Evolutionary conservation across 495 filamentous ascomycete species (phyloP), one percentile per base, ranked within the genome.

Genomic region (Trichoderma erinaceum): DNA sequence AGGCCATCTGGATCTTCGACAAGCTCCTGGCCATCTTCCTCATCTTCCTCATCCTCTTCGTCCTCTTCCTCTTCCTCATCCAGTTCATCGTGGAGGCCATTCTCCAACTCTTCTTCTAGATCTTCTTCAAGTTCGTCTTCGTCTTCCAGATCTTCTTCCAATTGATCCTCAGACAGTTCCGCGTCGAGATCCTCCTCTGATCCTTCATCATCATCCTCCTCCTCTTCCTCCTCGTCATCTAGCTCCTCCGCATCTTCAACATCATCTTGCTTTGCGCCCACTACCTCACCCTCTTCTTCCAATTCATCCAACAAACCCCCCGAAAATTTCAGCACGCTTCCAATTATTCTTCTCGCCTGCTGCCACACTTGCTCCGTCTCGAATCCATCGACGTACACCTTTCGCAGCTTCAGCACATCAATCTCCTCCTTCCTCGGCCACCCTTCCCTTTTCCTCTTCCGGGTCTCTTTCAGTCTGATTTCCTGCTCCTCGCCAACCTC

Each of bases 311-410:
- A 82, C 12, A 84, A 71, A 69, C 87, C 82, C 15, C 69, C 71
- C 10, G 78, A 75, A 69, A 82, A 77, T 27, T 77, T 65, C 1
- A 83, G 69, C 23, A 80, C 73, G 64, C 80, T 82, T 29, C 81
- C 78, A 67, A 95, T 83, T 25, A 99, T 90, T 74, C 90, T 86
- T 70, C 84, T 88, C 6, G 92, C 92, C 78, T 99, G 95, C 74
- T 97, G 92, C 92, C 93, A 98, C 21, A 99, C 87, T 78, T 98
- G 95, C 61, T 87, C 87, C 27, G 90, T 87, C 68, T 88, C 90
- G 76, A 99, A 97, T 0, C 94, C 95, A 35, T 97, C 88, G 38
- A 90, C 81, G 76, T 98, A 88, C 25, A 99, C 77, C 76, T 90
- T 89, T 73, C 88, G 85, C 68, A 94, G 78, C 69, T 89, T 90